Conservation (phyloP, 768 basidiomycete genomes). For the Cystofilobasidium bisporidii region DNA sequence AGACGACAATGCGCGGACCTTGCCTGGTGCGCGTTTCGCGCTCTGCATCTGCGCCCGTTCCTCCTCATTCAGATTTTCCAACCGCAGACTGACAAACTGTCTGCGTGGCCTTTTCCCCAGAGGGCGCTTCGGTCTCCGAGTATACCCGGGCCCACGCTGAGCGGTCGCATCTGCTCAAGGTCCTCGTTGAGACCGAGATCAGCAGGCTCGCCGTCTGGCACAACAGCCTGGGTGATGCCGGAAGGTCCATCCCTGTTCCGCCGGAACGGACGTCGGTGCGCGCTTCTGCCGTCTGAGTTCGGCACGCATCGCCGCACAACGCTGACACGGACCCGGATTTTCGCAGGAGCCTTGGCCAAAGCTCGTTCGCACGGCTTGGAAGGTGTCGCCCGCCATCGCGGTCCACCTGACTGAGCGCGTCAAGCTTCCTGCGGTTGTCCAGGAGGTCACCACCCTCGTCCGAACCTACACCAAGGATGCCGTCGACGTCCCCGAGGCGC, state of each 20-base stretch:
- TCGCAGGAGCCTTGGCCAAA: constrained; percentile 55
- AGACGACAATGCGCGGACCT: constrained; percentile 28
- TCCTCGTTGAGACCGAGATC: constrained; percentile 86
- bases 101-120: constrained; percentile 23
- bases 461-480: constrained; percentile 61
- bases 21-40: constrained; percentile 39
- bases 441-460: constrained; percentile 68
- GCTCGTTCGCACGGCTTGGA: constrained; percentile 68
- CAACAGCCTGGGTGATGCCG: constrained; percentile 68
- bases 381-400: constrained; percentile 68
- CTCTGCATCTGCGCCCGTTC: too few species aligned
- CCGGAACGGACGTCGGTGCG: constrained; percentile 39
- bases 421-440: constrained; percentile 54
- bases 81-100: too few species aligned
- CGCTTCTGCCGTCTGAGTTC: neutral
- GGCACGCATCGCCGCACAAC: too few species aligned
- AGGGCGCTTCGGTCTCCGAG: constrained; percentile 42
- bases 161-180: constrained; percentile 61
- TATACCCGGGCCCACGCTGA: constrained; percentile 55
- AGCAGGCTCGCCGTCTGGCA: constrained; percentile 76
- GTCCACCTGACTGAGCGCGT: constrained; percentile 81
- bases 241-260: constrained; percentile 47
- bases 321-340: neutral
- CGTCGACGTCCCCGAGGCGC: constrained; percentile 67
- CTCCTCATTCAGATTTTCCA: too few species aligned